A percentile compares a stretch with the other conserved stretches of the same genome.
These are phyloP conservation scores for Fistulinella cinereoalba DNA, from an alignment of 1,284 basidiomycete species.

Conservation along the genomic window DNA sequence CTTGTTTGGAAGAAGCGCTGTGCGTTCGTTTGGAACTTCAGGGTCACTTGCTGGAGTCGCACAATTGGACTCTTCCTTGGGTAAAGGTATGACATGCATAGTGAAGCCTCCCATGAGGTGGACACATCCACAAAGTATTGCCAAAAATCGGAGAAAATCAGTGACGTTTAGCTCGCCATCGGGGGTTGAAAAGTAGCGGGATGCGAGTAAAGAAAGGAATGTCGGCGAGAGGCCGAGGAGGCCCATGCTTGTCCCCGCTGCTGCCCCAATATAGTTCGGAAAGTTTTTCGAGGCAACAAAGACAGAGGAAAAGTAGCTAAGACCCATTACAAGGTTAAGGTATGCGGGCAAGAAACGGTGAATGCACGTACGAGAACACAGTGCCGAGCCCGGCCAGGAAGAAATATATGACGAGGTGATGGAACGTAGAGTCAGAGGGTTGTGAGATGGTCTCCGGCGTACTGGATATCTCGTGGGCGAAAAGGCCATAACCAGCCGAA, in stretches of 20 bases:
- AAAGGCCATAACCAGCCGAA: conserved; percentile 55
- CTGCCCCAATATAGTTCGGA: conserved; percentile 58
- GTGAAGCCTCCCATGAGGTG: conserved; percentile 54
- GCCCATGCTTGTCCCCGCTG: conserved; percentile 65
- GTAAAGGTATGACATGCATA: conserved; percentile 33
- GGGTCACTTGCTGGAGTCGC: conserved; percentile 37
- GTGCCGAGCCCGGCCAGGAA: conserved; percentile 63
- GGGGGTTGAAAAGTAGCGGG: conserved; percentile 52
- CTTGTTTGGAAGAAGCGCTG: conserved; percentile 39
- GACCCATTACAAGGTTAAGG: conserved; percentile 1
- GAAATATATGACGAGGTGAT: conserved; percentile 55
- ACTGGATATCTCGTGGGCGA: conserved; percentile 53
- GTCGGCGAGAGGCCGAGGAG: conserved; percentile 76
- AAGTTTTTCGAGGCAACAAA: conserved; percentile 74
- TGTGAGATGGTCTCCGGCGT: conserved; percentile 39
- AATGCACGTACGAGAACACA: conserved; percentile 61
- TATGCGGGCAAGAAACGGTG: background rate
- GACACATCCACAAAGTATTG: conserved; percentile 48
- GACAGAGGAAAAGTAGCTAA: conserved; percentile 70
- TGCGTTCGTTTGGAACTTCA: conserved; percentile 39
- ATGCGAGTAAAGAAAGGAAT: conserved; percentile 64
- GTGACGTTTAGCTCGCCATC: conserved; percentile 53
- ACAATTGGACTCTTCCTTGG: conserved; percentile 17
- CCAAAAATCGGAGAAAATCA: conserved; percentile 55
- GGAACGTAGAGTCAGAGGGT: conserved; percentile 45